These are phyloP conservation scores for Tausonia pullulans DNA, from an alignment of 1,284 basidiomycete genomes.

Conservation along the genomic window DNA sequence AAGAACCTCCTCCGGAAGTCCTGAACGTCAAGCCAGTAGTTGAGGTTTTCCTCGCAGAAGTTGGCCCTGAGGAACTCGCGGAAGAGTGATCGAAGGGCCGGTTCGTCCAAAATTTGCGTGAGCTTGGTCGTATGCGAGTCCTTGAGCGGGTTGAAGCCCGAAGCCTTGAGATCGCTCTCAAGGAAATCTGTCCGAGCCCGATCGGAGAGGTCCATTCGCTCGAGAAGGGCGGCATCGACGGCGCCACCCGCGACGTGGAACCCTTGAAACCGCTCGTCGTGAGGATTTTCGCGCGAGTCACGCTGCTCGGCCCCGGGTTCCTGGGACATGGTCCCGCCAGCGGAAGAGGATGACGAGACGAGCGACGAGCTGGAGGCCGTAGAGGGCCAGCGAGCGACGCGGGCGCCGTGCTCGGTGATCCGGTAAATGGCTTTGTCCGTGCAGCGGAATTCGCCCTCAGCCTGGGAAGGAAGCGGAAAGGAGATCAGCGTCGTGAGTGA, in stretches of 20 bases:
- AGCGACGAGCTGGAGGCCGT: background rate
- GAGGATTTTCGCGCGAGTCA: conserved; percentile 1
- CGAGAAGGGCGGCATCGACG: background rate
- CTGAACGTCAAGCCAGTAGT: conserved; percentile 90
- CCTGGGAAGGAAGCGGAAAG: conserved; percentile 37
- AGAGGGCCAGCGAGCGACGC: conserved; percentile 61
- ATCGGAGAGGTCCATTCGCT: conserved; percentile 9
- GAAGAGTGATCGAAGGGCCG: conserved; percentile 77
- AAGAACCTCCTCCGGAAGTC: conserved; percentile 94
- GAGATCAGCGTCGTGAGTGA: background rate
- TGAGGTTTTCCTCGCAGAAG: conserved; percentile 94
- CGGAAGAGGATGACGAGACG: background rate
- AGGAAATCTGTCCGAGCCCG: conserved; percentile 47
- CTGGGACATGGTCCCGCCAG: background rate
- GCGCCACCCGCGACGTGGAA: conserved; percentile 13
- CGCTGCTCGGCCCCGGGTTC: background rate
- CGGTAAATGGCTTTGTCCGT: conserved; percentile 89
- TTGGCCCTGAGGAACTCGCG: conserved; percentile 87
- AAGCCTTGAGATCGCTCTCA: conserved; percentile 28
- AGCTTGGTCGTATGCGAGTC: conserved; percentile 86
- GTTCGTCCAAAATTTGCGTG: conserved; percentile 85
- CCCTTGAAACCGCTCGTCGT: conserved; percentile 13
- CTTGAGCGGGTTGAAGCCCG: conserved; percentile 39
- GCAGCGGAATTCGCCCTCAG: conserved; percentile 88
- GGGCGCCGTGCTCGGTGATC: conserved; percentile 80